Base-by-base conservation (phyloP, 1,284 basidiomycete genomes). In the Cutaneotrichosporon cavernicola region DNA sequence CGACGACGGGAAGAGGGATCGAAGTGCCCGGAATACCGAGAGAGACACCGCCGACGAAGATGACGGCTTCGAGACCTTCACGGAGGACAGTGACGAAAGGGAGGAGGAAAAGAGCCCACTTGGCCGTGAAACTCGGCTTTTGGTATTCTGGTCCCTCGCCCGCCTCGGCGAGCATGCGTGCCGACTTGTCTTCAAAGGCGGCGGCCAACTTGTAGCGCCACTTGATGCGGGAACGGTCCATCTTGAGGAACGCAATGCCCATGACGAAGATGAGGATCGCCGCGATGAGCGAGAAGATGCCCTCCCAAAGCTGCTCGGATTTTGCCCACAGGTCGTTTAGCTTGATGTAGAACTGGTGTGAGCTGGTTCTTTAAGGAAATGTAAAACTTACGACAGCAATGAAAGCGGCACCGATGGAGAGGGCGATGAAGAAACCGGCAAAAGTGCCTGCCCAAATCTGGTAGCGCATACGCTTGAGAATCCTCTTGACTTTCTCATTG, bases 41-140 rank as follows among this genome's bases (percentile, higher is more conserved):
- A 2, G 92, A 88, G 50, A 96, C 93, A 64, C 94, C 93, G 21
- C 93, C 91, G 59, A 97, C 92, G 75, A 97, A 97, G 67, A 97
- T 84, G 64, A 97, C 89, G 1, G 91, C 92, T 80, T 97, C 94
- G 70, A 97, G 84, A 74, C 93, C 94, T 83, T 97, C 94, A 70
- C 94, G 88, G 22, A 72, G 58, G 46, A 97, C 90, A 5, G 93
- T 96, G 75, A 97, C 86, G 69, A 94, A 81, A 0, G 94, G 94
- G 8, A 97, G 84, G 60, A 94, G 74, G 83, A 97, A 92, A 47
- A 97, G 84, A 0, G 88, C 86, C 88, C 90, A 97, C 82, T 88
- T 90, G 16, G 90, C 87, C 4, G 86, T 65, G 31, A 71, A 67
- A 10, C 72, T 75, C 63, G 74, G 73, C 34, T 59, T 64, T 73